Conservation (phyloP, 192 early-diverging fungal genomes). For the Backusella liffmaniae region DNA sequence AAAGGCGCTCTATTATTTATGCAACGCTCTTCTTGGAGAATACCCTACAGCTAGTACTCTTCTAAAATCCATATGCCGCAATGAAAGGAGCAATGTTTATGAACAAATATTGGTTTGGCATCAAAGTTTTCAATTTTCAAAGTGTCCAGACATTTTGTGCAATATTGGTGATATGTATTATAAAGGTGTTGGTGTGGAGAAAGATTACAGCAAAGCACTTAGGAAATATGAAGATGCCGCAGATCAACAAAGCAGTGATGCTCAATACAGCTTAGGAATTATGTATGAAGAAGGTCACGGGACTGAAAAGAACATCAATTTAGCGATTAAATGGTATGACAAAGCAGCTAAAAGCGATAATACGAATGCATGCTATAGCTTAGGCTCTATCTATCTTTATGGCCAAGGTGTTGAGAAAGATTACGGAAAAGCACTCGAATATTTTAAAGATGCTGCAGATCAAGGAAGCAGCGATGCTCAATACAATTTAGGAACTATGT, state of each 20-base stretch:
- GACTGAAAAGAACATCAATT: too few species aligned
- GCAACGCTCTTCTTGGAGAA: not conserved
- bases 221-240: not conserved
- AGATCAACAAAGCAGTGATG: not conserved
- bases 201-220: not conserved
- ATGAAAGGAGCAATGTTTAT: not conserved
- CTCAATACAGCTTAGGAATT: too few species aligned
- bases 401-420: too few species aligned
- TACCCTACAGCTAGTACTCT: not conserved
- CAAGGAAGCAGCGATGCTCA: too few species aligned
- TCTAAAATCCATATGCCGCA: not conserved
- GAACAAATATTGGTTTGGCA: not conserved
- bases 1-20: not conserved
- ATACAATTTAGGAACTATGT: too few species aligned
- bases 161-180: not conserved
- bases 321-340: too few species aligned
- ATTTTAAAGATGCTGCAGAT: too few species aligned
- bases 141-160: not conserved
- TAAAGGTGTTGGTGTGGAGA: not conserved
- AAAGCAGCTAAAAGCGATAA: too few species aligned
- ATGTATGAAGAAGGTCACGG: too few species aligned
- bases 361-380: too few species aligned
- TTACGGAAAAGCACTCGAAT: too few species aligned
- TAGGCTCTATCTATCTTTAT: too few species aligned
- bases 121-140: not conserved